Percentiles rank a stretch among this genome's conserved stretches.
Conservation (phyloP, 2,329 filamentous ascomycete genomes). For the Nemania diffusa region DNA sequence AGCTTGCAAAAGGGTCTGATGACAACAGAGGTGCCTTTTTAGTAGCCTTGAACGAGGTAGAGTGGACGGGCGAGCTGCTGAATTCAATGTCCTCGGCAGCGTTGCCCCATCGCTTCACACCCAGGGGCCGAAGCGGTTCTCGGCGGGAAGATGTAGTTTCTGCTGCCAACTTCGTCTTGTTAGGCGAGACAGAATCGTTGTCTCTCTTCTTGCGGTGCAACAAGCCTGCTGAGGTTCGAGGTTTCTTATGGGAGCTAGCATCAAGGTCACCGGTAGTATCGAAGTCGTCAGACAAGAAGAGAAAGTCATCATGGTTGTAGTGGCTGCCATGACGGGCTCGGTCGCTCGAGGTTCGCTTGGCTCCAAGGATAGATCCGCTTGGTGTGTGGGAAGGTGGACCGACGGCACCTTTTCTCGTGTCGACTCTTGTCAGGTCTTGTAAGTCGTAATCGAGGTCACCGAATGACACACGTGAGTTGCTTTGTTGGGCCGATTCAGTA, state of each 20-base stretch:
- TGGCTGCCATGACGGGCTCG: constrained; percentile 22
- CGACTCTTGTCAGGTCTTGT: constrained; percentile 15
- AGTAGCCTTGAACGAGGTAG: neutral
- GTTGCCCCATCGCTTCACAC: constrained; percentile 40
- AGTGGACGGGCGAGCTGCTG: constrained; percentile 43
- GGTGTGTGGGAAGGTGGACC: constrained; percentile 2
- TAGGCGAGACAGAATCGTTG: constrained; percentile 14
- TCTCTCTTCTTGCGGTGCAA: constrained; percentile 16
- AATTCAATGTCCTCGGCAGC: constrained; percentile 46
- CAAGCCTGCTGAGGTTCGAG: constrained; percentile 30
- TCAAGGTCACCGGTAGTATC: constrained; percentile 55
- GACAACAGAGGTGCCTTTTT: constrained; percentile 22
- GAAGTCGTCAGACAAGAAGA: constrained; percentile 56
- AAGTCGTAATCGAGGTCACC: constrained; percentile 32
- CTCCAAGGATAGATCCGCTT: constrained; percentile 7
- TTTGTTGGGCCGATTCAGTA: constrained; percentile 16
- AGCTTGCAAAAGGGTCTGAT: constrained; percentile 43
- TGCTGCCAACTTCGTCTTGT: constrained; percentile 38
- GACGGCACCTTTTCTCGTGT: constrained; percentile 13
- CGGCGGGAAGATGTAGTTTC: constrained; percentile 19
- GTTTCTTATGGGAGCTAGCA: constrained; percentile 42
- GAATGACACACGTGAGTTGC: constrained; percentile 16
- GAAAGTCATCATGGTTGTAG: constrained; percentile 43
- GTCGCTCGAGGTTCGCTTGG: constrained; percentile 35
- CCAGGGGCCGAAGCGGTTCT: constrained; percentile 26